Conservation (phyloP, 208 protist genomes). For the Novymonas esmeraldas region DNA sequence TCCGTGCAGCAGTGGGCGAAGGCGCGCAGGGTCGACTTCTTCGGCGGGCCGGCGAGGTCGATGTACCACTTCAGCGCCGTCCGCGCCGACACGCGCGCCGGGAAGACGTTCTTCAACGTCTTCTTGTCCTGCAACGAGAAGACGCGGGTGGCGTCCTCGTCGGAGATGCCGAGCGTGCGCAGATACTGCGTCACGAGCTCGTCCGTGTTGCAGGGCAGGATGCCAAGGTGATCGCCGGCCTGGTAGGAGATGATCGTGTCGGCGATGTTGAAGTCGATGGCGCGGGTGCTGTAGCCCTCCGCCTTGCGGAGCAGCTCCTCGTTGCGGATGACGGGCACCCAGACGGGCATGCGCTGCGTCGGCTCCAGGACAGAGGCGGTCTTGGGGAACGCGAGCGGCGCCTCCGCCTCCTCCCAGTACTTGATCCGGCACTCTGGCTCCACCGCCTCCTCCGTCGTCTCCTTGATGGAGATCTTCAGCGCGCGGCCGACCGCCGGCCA, state of each 20-base stretch:
- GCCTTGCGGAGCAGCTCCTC: constrained; percentile 70
- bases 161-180: constrained; percentile 47
- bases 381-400: constrained; percentile 82
- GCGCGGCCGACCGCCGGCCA: constrained; percentile 81
- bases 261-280: constrained; percentile 87
- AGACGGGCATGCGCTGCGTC: constrained; percentile 84
- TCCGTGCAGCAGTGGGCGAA: constrained; percentile 88
- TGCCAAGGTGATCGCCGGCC: constrained; percentile 95
- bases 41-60: constrained; percentile 79
- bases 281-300: constrained; percentile 65
- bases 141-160: constrained; percentile 67
- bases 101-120: constrained; percentile 89
- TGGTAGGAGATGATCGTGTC: constrained; percentile 92
- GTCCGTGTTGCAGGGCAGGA: constrained; percentile 92
- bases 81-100: constrained; percentile 67
- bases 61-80: constrained; percentile 93
- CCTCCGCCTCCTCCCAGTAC: constrained; percentile 81
- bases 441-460: constrained; percentile 61
- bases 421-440: constrained; percentile 86
- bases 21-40: constrained; percentile 91
- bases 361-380: constrained; percentile 89
- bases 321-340: constrained; percentile 71
- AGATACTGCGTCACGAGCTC: constrained; percentile 85
- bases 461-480: constrained; percentile 78
- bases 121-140: constrained; percentile 88